Evolutionary conservation across 2,329 filamentous ascomycete species (phyloP).

Genomic region (Coniella vitis): DNA sequence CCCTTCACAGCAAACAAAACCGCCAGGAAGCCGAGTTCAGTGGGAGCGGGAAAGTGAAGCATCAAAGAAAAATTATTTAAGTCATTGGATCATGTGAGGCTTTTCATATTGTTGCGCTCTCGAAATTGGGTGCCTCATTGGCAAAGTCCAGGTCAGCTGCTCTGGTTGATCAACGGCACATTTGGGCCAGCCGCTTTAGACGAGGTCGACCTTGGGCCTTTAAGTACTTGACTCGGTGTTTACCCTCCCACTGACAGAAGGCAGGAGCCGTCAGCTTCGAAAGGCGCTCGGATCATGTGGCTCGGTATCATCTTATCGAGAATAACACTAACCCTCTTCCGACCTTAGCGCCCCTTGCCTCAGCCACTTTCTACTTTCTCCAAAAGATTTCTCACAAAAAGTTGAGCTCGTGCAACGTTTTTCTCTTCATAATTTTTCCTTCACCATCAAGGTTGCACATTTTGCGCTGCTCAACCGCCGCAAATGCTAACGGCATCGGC

Average conservation of each 20-base stretch:
- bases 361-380: neutral
- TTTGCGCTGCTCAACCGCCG: neutral
- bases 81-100: constrained; percentile 1
- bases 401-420: neutral
- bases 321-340: neutral
- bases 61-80: neutral
- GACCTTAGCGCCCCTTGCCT: neutral
- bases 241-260: neutral
- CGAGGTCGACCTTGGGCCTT: constrained; percentile 4
- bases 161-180: constrained; percentile 5
- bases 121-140: constrained; percentile 8
- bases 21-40: neutral
- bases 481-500: too few relatives aligned
- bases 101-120: constrained; percentile 9
- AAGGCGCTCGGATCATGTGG: neutral
- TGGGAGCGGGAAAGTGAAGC: neutral
- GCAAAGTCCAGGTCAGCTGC: neutral
- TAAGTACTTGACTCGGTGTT: constrained; percentile 17
- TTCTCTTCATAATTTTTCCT: too few relatives aligned
- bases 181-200: constrained; percentile 7
- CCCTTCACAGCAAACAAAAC: neutral
- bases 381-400: neutral
- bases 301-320: neutral
- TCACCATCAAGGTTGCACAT: neutral
- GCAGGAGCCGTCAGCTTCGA: constrained; percentile 2